Evolutionary conservation across 2,329 filamentous ascomycete genomes (phyloP).

Genomic region (Fusarium fracticaudum): DNA sequence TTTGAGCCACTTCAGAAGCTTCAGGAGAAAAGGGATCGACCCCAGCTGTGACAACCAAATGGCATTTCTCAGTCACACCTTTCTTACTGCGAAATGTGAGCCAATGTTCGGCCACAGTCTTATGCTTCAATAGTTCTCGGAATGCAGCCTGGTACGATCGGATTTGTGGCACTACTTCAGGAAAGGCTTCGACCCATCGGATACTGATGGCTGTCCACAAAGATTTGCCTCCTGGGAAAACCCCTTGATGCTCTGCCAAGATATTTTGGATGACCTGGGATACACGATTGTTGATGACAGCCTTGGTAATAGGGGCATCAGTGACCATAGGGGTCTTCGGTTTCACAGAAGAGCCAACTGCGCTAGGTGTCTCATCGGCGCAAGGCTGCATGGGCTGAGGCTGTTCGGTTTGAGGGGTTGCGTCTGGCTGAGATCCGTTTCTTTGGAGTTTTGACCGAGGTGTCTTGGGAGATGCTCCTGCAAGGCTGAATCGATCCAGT

Average conservation of each 20-base stretch:
- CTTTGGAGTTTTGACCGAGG: constrained; percentile 12
- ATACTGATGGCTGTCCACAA: constrained; percentile 59
- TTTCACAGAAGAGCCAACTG: not conserved
- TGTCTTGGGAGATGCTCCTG: constrained; percentile 18
- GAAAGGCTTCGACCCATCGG: constrained; percentile 56
- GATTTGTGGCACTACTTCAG: constrained; percentile 53
- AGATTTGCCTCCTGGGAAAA: constrained; percentile 61
- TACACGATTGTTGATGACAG: constrained; percentile 30
- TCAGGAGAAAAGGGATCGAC: constrained; percentile 55
- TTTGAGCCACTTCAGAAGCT: constrained; percentile 55
- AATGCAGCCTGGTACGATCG: constrained; percentile 52
- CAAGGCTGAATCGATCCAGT: constrained; percentile 15
- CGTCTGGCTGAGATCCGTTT: not conserved
- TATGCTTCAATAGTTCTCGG: constrained; percentile 50
- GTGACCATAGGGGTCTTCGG: constrained; percentile 3
- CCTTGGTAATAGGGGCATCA: constrained; percentile 29
- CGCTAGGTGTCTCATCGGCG: not conserved
- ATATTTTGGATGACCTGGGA: constrained; percentile 43
- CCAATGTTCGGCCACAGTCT: constrained; percentile 52
- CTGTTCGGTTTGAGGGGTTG: not conserved
- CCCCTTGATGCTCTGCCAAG: constrained; percentile 51
- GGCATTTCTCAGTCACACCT: constrained; percentile 56
- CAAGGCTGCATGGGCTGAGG: not conserved
- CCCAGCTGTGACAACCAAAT: constrained; percentile 55
- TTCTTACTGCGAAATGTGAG: constrained; percentile 55